These are phyloP conservation scores for Tephrocybe sp. DNA, from an alignment of 768 basidiomycete species.

Conservation along the genomic window DNA sequence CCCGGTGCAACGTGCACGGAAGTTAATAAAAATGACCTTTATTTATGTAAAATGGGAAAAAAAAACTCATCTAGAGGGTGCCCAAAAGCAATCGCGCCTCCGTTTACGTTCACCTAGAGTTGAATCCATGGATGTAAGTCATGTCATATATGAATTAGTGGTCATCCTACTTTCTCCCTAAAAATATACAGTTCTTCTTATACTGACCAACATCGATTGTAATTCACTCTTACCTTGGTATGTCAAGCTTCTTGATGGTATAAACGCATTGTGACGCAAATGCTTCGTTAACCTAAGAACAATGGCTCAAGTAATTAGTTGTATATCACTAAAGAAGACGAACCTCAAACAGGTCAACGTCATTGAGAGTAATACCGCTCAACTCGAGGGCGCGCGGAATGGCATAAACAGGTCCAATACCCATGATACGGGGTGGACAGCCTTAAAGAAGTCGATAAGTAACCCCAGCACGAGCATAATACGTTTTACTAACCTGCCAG, in stretches of 20 bases:
- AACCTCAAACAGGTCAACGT: conserved; percentile 82
- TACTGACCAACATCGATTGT: neutral
- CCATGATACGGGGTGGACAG: conserved; percentile 81
- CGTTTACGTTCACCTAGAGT: conserved; percentile 76
- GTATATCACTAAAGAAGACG: neutral
- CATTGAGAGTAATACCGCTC: conserved; percentile 59
- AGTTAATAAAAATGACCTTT: neutral
- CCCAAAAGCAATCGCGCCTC: conserved; percentile 86
- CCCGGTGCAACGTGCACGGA: conserved; percentile 68
- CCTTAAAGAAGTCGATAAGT: conserved; percentile 34
- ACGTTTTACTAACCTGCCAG: conserved; percentile 59
- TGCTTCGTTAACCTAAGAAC: conserved; percentile 79
- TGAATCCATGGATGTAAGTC: neutral
- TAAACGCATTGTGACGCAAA: conserved; percentile 86
- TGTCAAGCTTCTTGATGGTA: conserved; percentile 58
- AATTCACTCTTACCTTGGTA: conserved; percentile 37
- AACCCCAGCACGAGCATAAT: too few species aligned
- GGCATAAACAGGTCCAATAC: conserved; percentile 80
- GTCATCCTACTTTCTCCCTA: conserved; percentile 33
- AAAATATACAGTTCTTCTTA: neutral
- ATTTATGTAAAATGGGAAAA: conserved; percentile 3
- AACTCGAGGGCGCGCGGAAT: conserved; percentile 75
- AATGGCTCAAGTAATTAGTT: neutral
- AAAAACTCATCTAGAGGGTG: conserved; percentile 73
- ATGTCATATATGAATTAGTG: neutral